These are phyloP conservation scores for Geotrichum bryndzae DNA, from an alignment of 1,139 yeast species.

Conservation along the genomic window DNA sequence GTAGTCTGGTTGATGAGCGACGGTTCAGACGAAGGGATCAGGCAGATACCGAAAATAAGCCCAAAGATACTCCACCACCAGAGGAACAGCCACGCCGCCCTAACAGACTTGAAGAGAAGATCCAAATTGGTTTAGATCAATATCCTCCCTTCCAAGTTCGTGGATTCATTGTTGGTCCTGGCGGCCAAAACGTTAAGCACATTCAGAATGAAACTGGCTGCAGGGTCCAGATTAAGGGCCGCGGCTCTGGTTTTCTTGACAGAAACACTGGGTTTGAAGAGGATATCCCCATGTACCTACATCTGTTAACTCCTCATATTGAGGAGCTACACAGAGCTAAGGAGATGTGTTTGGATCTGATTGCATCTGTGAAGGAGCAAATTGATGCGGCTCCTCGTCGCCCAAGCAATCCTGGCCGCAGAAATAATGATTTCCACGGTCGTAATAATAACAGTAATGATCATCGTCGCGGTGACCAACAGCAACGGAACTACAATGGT, in stretches of 20 bases:
- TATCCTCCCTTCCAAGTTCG: slow-evolving; percentile 29
- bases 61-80: background rate
- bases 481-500: background rate
- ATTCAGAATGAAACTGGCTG: slow-evolving; percentile 35
- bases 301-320: slow-evolving; percentile 28
- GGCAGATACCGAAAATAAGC: slow-evolving; percentile 11
- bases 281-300: slow-evolving; percentile 34
- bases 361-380: slow-evolving; percentile 32
- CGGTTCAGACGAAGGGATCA: slow-evolving; percentile 27
- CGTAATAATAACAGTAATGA: background rate
- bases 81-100: slow-evolving; percentile 6
- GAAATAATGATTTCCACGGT: slow-evolving; percentile 1
- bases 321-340: slow-evolving; percentile 31
- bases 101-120: slow-evolving; percentile 28
- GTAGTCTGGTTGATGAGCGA: slow-evolving; percentile 33
- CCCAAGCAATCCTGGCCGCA: slow-evolving; percentile 3
- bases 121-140: slow-evolving; percentile 27
- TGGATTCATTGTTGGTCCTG: slow-evolving; percentile 35
- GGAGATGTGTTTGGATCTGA: slow-evolving; percentile 33
- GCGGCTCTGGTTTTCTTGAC: slow-evolving; percentile 36
- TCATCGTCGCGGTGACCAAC: background rate
- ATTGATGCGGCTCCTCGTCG: slow-evolving; percentile 18
- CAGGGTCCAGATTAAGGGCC: slow-evolving; percentile 36
- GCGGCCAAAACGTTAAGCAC: slow-evolving; percentile 38
- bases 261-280: slow-evolving; percentile 33